Conservation (phyloP, 2,329 filamentous ascomycete genomes). For the Teratosphaeria gauchensis region DNA sequence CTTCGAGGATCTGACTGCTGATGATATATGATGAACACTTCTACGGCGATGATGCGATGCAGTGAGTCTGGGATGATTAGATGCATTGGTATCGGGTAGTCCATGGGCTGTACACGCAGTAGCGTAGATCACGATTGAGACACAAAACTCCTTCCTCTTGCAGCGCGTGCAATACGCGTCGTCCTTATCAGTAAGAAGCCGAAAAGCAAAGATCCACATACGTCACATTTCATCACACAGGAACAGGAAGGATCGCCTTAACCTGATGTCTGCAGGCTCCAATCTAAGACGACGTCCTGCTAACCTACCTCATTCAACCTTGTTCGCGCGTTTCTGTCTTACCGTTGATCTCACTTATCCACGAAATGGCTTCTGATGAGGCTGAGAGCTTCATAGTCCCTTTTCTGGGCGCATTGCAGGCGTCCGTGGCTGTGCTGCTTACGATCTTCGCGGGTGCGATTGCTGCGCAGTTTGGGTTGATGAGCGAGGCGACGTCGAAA, state of each 20-base stretch:
- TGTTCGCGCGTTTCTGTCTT: neutral
- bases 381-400: slow-evolving; percentile 22
- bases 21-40: slow-evolving; percentile 5
- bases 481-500: slow-evolving; percentile 40
- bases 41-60: neutral
- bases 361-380: neutral
- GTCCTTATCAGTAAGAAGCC: neutral
- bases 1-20: slow-evolving; percentile 20
- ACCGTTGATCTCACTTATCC: neutral
- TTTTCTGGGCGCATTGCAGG: slow-evolving; percentile 46
- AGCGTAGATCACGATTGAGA: too few relatives aligned
- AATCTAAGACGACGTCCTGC: neutral
- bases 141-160: too few relatives aligned
- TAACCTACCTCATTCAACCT: neutral
- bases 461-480: slow-evolving; percentile 41
- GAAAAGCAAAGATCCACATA: neutral
- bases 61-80: neutral
- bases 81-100: neutral
- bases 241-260: neutral
- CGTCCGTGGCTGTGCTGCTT: slow-evolving; percentile 44
- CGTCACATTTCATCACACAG: neutral
- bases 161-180: neutral
- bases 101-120: neutral
- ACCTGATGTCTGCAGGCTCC: too few relatives aligned
- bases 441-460: slow-evolving; percentile 45